These are phyloP conservation scores for Hirsutella thompsonii DNA, from an alignment of 2,329 filamentous ascomycete species.

Conservation along the genomic window DNA sequence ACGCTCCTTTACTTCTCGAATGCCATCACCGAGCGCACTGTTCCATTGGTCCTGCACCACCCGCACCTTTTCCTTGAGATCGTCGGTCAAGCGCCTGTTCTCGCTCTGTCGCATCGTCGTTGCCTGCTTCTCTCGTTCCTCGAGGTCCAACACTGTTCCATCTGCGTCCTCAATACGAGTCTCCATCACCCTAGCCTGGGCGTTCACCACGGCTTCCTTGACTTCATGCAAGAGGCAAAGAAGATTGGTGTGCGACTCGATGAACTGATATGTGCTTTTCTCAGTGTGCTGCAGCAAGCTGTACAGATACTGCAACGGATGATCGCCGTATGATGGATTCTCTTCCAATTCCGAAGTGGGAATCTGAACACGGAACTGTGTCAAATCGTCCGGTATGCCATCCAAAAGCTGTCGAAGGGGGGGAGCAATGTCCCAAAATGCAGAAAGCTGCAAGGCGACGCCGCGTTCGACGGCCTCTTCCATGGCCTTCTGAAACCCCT, in stretches of 20 bases:
- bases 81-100: slow-evolving; percentile 60
- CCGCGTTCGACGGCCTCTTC: slow-evolving; percentile 78
- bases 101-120: slow-evolving; percentile 51
- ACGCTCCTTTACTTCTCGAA: slow-evolving; percentile 60
- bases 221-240: slow-evolving; percentile 86
- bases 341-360: slow-evolving; percentile 70
- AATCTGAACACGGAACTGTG: slow-evolving; percentile 60
- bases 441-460: slow-evolving; percentile 81
- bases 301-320: slow-evolving; percentile 85
- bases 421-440: slow-evolving; percentile 97
- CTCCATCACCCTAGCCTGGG: slow-evolving; percentile 54
- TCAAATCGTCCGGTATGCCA: slow-evolving; percentile 52
- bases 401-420: slow-evolving; percentile 66
- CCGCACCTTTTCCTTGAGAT: slow-evolving; percentile 86
- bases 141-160: slow-evolving; percentile 9
- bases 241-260: slow-evolving; percentile 85
- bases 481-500: slow-evolving; percentile 66
- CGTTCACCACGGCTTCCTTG: slow-evolving; percentile 61
- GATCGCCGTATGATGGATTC: slow-evolving; percentile 67
- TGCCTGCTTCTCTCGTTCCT: slow-evolving; percentile 27
- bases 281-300: slow-evolving; percentile 75
- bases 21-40: slow-evolving; percentile 67
- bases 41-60: slow-evolving; percentile 87
- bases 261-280: slow-evolving; percentile 92
- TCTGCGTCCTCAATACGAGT: slow-evolving; percentile 39